Evolutionary conservation across 176 grass and related monocot species (phyloP).

Genomic region (Rhipidocladum racemiflorum): DNA sequence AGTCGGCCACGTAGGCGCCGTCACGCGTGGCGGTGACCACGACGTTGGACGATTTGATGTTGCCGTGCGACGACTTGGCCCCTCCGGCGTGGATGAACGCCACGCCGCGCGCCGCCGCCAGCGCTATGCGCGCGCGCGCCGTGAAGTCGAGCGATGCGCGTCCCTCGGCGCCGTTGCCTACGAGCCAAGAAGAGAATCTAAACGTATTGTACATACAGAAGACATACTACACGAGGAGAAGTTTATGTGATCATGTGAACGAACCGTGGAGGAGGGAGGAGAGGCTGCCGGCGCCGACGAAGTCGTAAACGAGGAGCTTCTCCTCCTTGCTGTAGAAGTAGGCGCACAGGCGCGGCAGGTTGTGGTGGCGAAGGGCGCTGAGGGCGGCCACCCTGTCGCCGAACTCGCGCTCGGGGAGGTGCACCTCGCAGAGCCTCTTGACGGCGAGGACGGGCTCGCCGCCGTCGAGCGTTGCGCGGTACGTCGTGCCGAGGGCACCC

Average conservation of each 20-base stretch:
- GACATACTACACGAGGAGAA: not conserved
- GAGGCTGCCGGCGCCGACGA: constrained; percentile 68
- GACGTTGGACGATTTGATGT: constrained; percentile 69
- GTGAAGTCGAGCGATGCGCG: constrained; percentile 45
- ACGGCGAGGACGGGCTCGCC: constrained; percentile 52
- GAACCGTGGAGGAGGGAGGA: constrained; percentile 64
- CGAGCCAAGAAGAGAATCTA: not conserved
- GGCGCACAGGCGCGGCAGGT: constrained; percentile 50
- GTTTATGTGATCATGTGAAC: not conserved
- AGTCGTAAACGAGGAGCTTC: constrained; percentile 83
- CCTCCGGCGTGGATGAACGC: constrained; percentile 62
- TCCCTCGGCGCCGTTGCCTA: constrained; percentile 41
- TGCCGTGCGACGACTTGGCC: constrained; percentile 47
- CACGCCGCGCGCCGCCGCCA: constrained; percentile 69
- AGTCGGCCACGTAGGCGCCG: constrained; percentile 48
- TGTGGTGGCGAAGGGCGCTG: constrained; percentile 43
- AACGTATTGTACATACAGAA: not conserved
- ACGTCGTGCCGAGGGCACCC: constrained; percentile 61
- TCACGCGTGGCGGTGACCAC: constrained; percentile 29
- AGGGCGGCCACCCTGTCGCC: constrained; percentile 37
- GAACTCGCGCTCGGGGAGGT: constrained; percentile 63
- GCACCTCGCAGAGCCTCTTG: constrained; percentile 67
- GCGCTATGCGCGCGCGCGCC: constrained; percentile 49
- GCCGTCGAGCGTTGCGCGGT: constrained; percentile 76
- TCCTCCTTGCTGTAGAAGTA: constrained; percentile 83